Evolutionary conservation across 495 filamentous ascomycete genomes (phyloP).

Genomic region (Hyaloscypha finlandica): DNA sequence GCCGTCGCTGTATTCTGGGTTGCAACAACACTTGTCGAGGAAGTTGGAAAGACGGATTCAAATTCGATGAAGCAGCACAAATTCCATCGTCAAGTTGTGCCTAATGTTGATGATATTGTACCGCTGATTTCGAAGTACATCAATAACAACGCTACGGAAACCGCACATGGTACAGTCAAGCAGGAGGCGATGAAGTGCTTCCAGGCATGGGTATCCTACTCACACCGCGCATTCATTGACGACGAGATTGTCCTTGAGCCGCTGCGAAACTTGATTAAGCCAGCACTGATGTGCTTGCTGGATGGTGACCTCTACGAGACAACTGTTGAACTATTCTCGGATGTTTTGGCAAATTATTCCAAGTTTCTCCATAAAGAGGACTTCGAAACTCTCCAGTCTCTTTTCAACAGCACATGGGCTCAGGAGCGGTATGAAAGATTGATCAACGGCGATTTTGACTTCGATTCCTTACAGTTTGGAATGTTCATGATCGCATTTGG

Average conservation of each 20-base stretch:
- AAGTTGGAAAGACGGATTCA: conserved; percentile 66
- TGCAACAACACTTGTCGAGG: conserved; percentile 70
- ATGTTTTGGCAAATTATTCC: conserved; percentile 64
- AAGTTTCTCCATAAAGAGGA: conserved; percentile 60
- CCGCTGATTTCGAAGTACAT: conserved; percentile 44
- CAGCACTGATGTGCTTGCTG: conserved; percentile 57
- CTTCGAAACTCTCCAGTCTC: conserved; percentile 51
- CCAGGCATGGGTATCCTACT: conserved; percentile 71
- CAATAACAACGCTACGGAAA: neutral
- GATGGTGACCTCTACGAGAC: conserved; percentile 55
- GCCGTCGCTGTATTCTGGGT: conserved; percentile 71
- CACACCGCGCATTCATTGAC: conserved; percentile 58
- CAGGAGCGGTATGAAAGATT: conserved; percentile 52
- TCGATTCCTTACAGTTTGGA: conserved; percentile 68
- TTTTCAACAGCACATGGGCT: conserved; percentile 60
- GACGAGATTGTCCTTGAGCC: conserved; percentile 53
- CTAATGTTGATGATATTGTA: conserved; percentile 53
- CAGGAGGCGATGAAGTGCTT: conserved; percentile 60
- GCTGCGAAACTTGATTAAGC: conserved; percentile 55
- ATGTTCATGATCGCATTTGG: conserved; percentile 71
- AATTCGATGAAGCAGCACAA: conserved; percentile 55
- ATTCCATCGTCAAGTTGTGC: conserved; percentile 52
- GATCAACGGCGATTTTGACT: conserved; percentile 60
- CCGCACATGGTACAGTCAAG: conserved; percentile 31
- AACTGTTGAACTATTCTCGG: conserved; percentile 64